These are phyloP conservation scores for Aureobasidium subglaciale DNA, from an alignment of 2,329 filamentous ascomycete species.

Conservation along the genomic window DNA sequence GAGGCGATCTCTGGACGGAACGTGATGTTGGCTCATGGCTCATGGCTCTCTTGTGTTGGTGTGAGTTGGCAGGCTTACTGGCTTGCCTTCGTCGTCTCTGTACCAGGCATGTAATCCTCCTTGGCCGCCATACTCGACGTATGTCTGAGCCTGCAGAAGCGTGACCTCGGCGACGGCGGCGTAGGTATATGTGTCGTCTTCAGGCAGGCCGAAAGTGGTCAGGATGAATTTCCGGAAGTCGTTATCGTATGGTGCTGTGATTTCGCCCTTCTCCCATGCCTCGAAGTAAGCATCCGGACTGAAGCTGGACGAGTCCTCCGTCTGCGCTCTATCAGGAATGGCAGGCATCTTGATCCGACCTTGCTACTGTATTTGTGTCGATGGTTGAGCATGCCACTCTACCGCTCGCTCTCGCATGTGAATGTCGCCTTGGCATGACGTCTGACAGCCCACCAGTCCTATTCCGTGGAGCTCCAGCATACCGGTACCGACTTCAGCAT, in stretches of 20 bases:
- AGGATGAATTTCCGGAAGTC: conserved; percentile 42
- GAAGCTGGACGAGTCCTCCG: conserved; percentile 38
- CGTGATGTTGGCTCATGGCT: not conserved
- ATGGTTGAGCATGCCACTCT: not conserved
- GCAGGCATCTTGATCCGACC: conserved; percentile 21
- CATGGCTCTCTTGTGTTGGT: not conserved
- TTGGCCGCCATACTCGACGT: conserved; percentile 40
- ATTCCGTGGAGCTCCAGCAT: no score
- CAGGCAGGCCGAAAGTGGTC: conserved; percentile 40
- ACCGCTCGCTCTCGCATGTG: not conserved
- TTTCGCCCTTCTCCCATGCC: conserved; percentile 35
- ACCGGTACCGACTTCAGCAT: no score
- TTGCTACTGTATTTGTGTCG: not conserved
- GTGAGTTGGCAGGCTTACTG: conserved; percentile 24
- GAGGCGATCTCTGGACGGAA: conserved; percentile 33
- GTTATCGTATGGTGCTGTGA: conserved; percentile 33
- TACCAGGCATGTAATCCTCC: conserved; percentile 48
- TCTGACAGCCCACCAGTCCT: no score
- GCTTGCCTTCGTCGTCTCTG: conserved; percentile 33
- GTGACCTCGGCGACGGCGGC: conserved; percentile 46
- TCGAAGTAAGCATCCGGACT: conserved; percentile 40
- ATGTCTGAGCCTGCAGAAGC: conserved; percentile 42
- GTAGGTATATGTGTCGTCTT: conserved; percentile 43
- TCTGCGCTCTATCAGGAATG: conserved; percentile 28
- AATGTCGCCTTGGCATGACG: conserved; percentile 12